phyloP scores from a whole-genome alignment of 2,329 filamentous ascomycete genomes.

The Colletotrichum sansevieriae region DNA sequence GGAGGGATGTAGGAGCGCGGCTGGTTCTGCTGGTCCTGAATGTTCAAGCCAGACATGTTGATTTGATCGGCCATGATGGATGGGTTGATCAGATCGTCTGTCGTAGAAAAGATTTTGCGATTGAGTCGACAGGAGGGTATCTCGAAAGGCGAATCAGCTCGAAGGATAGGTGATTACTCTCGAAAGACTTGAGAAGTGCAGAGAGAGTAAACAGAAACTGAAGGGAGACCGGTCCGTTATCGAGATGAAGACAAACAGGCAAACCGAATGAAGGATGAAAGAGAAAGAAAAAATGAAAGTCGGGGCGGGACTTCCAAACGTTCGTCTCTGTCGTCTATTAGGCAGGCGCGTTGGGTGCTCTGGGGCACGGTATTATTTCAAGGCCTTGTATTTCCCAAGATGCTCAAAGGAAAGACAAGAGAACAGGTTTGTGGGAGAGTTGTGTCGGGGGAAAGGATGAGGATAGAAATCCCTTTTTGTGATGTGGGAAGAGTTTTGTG shows the following conservation, averaged over 20 bases:
- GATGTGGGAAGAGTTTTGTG: conserved; percentile 46
- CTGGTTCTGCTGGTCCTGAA: conserved; percentile 62
- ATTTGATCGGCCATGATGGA: conserved; percentile 84
- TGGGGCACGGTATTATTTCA: conserved; percentile 42
- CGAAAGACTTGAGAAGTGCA: conserved; percentile 44
- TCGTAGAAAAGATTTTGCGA: conserved; percentile 26
- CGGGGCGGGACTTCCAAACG: conserved; percentile 41
- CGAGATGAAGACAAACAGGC: conserved; percentile 40
- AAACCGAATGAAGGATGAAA: conserved; percentile 41
- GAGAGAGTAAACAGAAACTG: conserved; percentile 39
- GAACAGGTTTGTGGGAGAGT: conserved; percentile 48
- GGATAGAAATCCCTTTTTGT: conserved; percentile 46
- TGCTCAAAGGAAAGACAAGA: conserved; percentile 63
- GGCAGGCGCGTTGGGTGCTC: conserved; percentile 39
- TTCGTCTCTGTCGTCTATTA: conserved; percentile 51
- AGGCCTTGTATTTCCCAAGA: conserved; percentile 51
- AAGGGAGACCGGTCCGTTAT: conserved; percentile 43
- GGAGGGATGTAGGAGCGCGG: conserved; percentile 85
- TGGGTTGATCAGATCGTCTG: conserved; percentile 42
- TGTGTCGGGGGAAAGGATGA: conserved; percentile 44
- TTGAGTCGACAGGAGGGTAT: conserved; percentile 32
- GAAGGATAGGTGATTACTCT: conserved; percentile 46
- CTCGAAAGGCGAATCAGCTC: conserved; percentile 26
- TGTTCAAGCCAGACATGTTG: conserved; percentile 81
- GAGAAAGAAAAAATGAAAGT: conserved; percentile 48